Evolutionary conservation across 2,329 filamentous ascomycete species (phyloP).

Genomic region (Ampelomyces quisqualis): DNA sequence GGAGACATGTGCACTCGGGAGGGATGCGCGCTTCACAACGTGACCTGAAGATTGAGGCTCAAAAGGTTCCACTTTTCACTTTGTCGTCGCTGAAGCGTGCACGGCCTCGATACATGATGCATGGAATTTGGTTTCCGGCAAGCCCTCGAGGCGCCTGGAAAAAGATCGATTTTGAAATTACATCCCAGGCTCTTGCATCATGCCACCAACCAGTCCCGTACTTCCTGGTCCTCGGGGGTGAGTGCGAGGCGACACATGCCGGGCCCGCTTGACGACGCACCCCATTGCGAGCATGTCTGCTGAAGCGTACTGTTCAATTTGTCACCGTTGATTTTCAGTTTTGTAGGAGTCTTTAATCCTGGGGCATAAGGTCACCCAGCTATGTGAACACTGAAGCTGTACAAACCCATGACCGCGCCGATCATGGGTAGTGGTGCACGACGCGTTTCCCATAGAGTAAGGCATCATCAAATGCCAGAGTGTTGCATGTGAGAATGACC

Average conservation of each 20-base stretch:
- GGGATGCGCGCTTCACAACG: background rate
- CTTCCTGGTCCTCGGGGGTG: constrained; percentile 30
- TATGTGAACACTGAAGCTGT: background rate
- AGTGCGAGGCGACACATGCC: constrained; percentile 75
- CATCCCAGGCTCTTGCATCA: constrained; percentile 33
- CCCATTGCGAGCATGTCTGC: constrained; percentile 31
- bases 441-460: constrained; percentile 11
- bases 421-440: background rate
- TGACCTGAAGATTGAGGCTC: constrained; percentile 4
- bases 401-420: background rate
- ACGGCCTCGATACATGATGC: constrained; percentile 24
- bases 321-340: constrained; percentile 24
- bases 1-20: background rate
- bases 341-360: constrained; percentile 7
- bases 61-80: constrained; percentile 15
- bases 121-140: constrained; percentile 31
- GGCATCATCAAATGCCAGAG: constrained; percentile 1
- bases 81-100: constrained; percentile 24
- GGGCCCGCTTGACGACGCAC: constrained; percentile 45
- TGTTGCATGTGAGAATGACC: constrained; percentile 21
- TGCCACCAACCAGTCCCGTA: constrained; percentile 33
- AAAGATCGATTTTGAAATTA: constrained; percentile 36
- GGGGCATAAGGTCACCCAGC: background rate
- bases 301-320: constrained; percentile 28
- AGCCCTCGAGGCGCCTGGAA: constrained; percentile 24